Evolutionary conservation across 257 asterid genomes (phyloP), one percentile per base, ranked within the genome.

Genomic region (Solanum dulcamara): DNA sequence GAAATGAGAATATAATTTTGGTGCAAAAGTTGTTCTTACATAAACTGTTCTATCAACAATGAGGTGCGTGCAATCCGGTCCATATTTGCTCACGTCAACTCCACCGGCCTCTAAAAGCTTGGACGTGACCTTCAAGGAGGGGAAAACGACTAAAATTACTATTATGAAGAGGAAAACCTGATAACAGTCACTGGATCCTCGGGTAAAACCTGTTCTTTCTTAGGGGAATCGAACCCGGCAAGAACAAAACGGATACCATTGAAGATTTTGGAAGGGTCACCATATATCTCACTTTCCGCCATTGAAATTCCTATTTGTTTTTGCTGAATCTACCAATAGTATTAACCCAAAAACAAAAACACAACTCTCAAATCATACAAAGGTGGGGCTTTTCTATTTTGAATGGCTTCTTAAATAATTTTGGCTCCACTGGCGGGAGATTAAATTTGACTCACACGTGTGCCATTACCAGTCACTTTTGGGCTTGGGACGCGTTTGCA

Each of bases 101-200:
- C 92, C 99, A 24, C 98, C 99, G n/a, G 95, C 96, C 71, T 90
- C 93, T 6, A 92, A 67, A 42, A 96, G 93, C 94, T 88, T 92
- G 88, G 86, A 88, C 57, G 91, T 91, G 42, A 92, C 85, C 98
- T 96, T 89, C 44, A 81, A 24, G n/a, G 24, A 14, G 32, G 15
- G 82, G n/a, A n/a, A n/a, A n/a, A n/a, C n/a, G n/a, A n/a, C n/a
- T n/a, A 57, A 57, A 2, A n/a, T 10, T 60, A 84, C 66, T 22
- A 57, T 57, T 57, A n/a, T 30, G n/a, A 70, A 79, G 15, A 18
- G 20, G 24, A 53, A 53, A 53, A 20, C 11, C 0, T 53, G 28
- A 57, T 57, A 57, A 57, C 66, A n/a, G n/a, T n/a, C n/a, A n/a
- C n/a, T n/a, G n/a, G n/a, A n/a, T n/a, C n/a, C n/a, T n/a, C n/a